Conservation (phyloP, 129 eudicot species). For the Erigeron canadensis region DNA sequence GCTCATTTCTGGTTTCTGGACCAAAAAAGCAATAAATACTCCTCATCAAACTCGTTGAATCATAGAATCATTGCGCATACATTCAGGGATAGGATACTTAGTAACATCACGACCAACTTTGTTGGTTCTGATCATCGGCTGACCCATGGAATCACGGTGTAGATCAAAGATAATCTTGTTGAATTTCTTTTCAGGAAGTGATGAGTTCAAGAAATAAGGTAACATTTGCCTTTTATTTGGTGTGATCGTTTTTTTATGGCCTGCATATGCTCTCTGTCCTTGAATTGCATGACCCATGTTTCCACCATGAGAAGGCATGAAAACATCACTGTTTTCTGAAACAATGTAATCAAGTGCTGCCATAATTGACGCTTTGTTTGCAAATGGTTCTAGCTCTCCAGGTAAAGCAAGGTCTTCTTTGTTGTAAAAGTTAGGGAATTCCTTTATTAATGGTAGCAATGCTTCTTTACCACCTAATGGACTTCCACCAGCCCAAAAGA, state of each 20-base stretch:
- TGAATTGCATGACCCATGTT: constrained; percentile 85
- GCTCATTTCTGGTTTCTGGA: constrained; percentile 9
- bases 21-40: background rate
- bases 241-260: constrained; percentile 87
- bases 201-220: constrained; percentile 61
- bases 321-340: constrained; percentile 39
- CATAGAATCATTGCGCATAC: constrained; percentile 67
- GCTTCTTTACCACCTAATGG: constrained; percentile 88
- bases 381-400: constrained; percentile 78
- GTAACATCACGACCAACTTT: constrained; percentile 85
- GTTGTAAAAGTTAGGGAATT: constrained; percentile 75
- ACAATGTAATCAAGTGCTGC: constrained; percentile 88
- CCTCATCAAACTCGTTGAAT: constrained; percentile 3
- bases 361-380: constrained; percentile 68
- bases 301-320: constrained; percentile 99
- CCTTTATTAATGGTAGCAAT: constrained; percentile 59
- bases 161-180: constrained; percentile 59
- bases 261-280: constrained; percentile 92
- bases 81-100: constrained; percentile 93
- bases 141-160: constrained; percentile 89
- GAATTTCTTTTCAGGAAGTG: constrained; percentile 64
- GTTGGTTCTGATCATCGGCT: constrained; percentile 73
- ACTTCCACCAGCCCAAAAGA: constrained; percentile 92
- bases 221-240: constrained; percentile 96
- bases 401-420: constrained; percentile 85